Percentiles rank a stretch among this genome's conserved stretches.
Evolutionary conservation across 805 yeast genomes (phyloP).

Genomic region (Millerozyma acaciae): DNA sequence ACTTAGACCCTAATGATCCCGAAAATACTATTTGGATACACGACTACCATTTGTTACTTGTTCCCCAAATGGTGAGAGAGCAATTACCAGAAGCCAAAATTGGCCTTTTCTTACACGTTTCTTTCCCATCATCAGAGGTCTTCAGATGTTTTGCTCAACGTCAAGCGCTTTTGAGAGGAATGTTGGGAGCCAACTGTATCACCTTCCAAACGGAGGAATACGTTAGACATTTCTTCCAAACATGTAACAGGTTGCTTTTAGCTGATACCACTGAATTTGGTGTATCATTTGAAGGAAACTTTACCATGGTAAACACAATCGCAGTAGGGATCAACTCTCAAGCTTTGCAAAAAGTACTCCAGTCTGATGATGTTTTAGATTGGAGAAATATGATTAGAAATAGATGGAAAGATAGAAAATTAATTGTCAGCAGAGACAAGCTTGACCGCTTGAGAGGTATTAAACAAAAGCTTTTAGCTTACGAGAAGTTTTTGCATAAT

Average conservation of each 20-base stretch:
- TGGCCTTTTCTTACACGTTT: constrained; percentile 88
- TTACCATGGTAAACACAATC: constrained; percentile 51
- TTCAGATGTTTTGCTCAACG: constrained; percentile 92
- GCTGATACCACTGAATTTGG: constrained; percentile 73
- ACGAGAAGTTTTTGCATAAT: constrained; percentile 67
- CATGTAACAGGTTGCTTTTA: constrained; percentile 76
- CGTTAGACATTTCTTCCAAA: constrained; percentile 89
- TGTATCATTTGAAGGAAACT: constrained; percentile 56
- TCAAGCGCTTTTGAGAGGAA: constrained; percentile 67
- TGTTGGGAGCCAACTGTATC: constrained; percentile 83
- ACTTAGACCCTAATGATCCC: constrained; percentile 38
- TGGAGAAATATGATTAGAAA: constrained; percentile 73
- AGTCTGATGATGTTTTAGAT: constrained; percentile 47
- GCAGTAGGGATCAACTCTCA: constrained; percentile 81
- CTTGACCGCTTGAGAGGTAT: constrained; percentile 85
- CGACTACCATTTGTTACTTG: constrained; percentile 85
- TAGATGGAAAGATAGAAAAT: constrained; percentile 67
- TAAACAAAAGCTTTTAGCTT: constrained; percentile 81
- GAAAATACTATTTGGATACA: constrained; percentile 85
- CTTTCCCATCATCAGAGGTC: constrained; percentile 94
- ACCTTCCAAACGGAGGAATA: constrained; percentile 92
- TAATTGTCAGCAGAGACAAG: constrained; percentile 86
- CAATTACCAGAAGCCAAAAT: constrained; percentile 77
- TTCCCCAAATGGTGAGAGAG: constrained; percentile 79
- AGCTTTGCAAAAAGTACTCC: constrained; percentile 45